Percentiles rank a stretch among this genome's conserved stretches.
Conservation (phyloP, 805 yeast genomes). For the Starmerella sp. region DNA sequence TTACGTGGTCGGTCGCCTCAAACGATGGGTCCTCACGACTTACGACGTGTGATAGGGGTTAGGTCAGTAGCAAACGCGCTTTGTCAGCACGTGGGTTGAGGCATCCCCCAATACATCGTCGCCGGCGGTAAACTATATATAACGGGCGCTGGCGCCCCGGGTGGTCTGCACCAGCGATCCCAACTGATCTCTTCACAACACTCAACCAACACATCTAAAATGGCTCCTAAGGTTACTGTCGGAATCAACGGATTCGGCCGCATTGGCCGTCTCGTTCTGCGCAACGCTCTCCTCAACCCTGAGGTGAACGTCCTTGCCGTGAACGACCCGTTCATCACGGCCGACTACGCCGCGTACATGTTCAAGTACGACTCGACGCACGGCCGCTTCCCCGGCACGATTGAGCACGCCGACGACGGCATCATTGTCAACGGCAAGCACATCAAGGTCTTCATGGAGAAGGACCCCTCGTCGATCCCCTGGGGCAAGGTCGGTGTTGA, state of each 20-base stretch:
- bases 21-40: slow-evolving; percentile 3
- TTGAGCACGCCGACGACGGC: slow-evolving; percentile 44
- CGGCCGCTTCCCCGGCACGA: slow-evolving; percentile 73
- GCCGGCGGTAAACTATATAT: not conserved
- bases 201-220: slow-evolving; percentile 10
- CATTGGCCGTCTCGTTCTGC: slow-evolving; percentile 78
- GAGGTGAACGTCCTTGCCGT: slow-evolving; percentile 77
- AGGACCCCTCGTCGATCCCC: slow-evolving; percentile 77
- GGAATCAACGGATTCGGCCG: slow-evolving; percentile 95
- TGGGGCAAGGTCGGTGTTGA: slow-evolving; percentile 75
- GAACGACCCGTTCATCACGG: slow-evolving; percentile 83
- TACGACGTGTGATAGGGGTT: slow-evolving; percentile 4
- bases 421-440: slow-evolving; percentile 53
- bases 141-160: not conserved
- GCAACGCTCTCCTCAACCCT: slow-evolving; percentile 63
- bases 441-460: slow-evolving; percentile 62
- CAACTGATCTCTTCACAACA: not conserved
- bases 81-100: not conserved
- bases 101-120: not conserved
- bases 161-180: not conserved
- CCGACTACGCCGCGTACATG: slow-evolving; percentile 90
- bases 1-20: slow-evolving; percentile 3
- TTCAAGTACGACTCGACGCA: slow-evolving; percentile 93
- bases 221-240: slow-evolving; percentile 40
- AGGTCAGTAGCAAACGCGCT: slow-evolving; percentile 1